Percentiles rank a stretch among this genome's conserved stretches.
These are phyloP conservation scores for Typha latifolia DNA, from an alignment of 176 grass and related monocot genomes.

Conservation along the genomic window DNA sequence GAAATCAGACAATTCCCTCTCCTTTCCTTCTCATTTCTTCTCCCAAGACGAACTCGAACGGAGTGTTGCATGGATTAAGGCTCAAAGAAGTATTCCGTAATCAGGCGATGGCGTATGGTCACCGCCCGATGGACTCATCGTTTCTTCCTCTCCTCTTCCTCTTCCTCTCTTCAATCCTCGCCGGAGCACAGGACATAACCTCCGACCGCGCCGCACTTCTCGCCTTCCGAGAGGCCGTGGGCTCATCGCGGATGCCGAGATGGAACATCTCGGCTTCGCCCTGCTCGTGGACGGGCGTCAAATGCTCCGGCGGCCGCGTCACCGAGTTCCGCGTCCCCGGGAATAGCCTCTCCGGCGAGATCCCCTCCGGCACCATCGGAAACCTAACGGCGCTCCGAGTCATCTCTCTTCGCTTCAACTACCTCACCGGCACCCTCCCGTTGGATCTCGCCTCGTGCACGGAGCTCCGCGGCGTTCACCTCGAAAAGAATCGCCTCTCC, in stretches of 20 bases:
- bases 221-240: slow-evolving; percentile 39
- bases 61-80: background rate
- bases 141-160: slow-evolving; percentile 2
- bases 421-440: slow-evolving; percentile 43
- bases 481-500: slow-evolving; percentile 29
- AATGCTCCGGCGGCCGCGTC: slow-evolving; percentile 36
- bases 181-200: slow-evolving; percentile 19
- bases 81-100: background rate
- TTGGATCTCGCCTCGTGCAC: slow-evolving; percentile 38
- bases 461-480: slow-evolving; percentile 22
- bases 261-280: slow-evolving; percentile 40
- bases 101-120: slow-evolving; percentile 14
- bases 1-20: background rate
- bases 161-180: background rate
- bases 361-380: slow-evolving; percentile 48
- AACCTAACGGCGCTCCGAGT: slow-evolving; percentile 62
- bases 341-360: slow-evolving; percentile 15
- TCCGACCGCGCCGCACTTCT: slow-evolving; percentile 50
- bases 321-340: slow-evolving; percentile 38
- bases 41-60: background rate
- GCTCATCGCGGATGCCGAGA: background rate
- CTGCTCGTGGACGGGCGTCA: slow-evolving; percentile 55
- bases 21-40: slow-evolving; percentile 8
- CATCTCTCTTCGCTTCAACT: slow-evolving; percentile 64
- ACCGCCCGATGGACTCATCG: slow-evolving; percentile 2